Conservation (phyloP, 2,329 filamentous ascomycete genomes). For the Penicillium corylophilum region DNA sequence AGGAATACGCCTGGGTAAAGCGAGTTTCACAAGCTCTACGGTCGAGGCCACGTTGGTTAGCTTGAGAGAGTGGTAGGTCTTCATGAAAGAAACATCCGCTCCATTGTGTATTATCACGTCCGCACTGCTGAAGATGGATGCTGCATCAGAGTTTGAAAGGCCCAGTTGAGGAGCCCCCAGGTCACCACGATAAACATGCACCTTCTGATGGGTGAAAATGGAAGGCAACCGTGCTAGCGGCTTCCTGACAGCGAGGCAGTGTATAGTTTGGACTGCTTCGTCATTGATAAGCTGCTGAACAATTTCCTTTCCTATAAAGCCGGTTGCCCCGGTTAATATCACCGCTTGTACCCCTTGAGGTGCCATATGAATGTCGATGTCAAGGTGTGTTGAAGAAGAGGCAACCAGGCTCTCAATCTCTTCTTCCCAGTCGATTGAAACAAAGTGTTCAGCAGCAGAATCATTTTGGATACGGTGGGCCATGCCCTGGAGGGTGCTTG, state of each 20-base stretch:
- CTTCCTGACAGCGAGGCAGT: constrained; percentile 20
- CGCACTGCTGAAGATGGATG: constrained; percentile 15
- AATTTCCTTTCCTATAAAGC: constrained; percentile 23
- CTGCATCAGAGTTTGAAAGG: constrained; percentile 11
- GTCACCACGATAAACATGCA: constrained; percentile 15
- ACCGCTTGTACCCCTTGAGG: constrained; percentile 4
- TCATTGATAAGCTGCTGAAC: constrained; percentile 13
- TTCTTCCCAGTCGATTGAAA: constrained; percentile 13
- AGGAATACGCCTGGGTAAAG: constrained; percentile 22
- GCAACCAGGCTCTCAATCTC: constrained; percentile 9
- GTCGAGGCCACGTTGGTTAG: constrained; percentile 29
- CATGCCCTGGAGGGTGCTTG: constrained; percentile 20
- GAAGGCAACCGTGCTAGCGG: background rate
- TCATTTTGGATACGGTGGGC: constrained; percentile 7
- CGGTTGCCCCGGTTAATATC: constrained; percentile 19
- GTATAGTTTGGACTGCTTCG: constrained; percentile 3
- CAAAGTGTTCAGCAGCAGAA: background rate
- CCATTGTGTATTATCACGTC: constrained; percentile 28
- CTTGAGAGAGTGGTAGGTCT: constrained; percentile 30
- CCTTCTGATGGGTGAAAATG: constrained; percentile 15
- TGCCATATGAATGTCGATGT: background rate
- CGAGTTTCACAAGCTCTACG: constrained; percentile 24
- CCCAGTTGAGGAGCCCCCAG: constrained; percentile 14
- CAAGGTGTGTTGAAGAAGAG: background rate
- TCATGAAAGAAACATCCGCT: constrained; percentile 30